Evolutionary conservation across 441 rosid genomes (phyloP).

Genomic region (Mallotus japonicus): DNA sequence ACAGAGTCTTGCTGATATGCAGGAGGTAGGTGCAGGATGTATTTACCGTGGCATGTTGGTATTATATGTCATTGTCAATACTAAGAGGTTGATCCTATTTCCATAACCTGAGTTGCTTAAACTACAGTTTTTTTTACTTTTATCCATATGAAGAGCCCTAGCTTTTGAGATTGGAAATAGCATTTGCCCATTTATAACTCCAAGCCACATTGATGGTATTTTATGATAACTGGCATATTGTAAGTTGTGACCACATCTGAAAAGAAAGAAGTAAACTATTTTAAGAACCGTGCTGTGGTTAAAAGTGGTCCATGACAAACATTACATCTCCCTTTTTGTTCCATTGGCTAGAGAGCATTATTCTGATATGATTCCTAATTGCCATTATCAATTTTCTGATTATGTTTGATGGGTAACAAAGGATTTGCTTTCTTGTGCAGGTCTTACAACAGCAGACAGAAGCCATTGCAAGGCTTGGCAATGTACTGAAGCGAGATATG

Average conservation of each 20-base stretch:
- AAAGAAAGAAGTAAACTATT: too few species aligned
- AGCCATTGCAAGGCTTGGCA: constrained; percentile 83
- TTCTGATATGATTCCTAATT: neutral
- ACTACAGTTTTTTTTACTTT: too few species aligned
- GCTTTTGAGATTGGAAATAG: neutral
- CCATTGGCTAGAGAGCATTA: neutral
- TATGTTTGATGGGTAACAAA: neutral
- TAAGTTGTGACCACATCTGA: neutral
- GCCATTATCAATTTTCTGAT: neutral
- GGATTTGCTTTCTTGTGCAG: constrained; percentile 32
- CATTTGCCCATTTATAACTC: neutral
- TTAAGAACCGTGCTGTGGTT: too few species aligned
- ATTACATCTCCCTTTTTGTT: too few species aligned
- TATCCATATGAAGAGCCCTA: neutral
- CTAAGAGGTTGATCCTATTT: neutral
- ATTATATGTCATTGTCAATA: neutral
- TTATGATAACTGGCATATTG: neutral
- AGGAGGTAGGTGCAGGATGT: constrained; percentile 57
- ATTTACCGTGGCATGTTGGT: neutral
- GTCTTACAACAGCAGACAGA: constrained; percentile 91
- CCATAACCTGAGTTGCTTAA: too few species aligned
- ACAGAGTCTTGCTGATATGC: constrained; percentile 96
- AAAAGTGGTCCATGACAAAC: too few species aligned
- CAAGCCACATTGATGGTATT: neutral
- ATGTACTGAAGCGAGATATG: constrained; percentile 75